Evolutionary conservation across 2,329 filamentous ascomycete genomes (phyloP).

Genomic region (Cordyceps militaris): DNA sequence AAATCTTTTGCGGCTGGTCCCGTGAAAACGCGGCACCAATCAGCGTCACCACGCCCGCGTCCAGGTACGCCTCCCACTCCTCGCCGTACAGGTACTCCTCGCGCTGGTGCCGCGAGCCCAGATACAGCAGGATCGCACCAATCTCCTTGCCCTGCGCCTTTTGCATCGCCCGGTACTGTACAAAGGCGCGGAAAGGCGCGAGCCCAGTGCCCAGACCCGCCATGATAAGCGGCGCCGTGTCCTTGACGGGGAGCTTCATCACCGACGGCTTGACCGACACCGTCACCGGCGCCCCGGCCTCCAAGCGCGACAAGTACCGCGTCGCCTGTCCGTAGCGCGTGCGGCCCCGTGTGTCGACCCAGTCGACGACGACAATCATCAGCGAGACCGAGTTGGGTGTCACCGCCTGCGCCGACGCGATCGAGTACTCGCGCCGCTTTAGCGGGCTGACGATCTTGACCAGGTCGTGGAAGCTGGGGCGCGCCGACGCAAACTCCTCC

Average conservation of each 20-base stretch:
- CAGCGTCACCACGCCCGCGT: conserved; percentile 89
- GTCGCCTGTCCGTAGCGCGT: conserved; percentile 91
- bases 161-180: conserved; percentile 96
- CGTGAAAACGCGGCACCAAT: conserved; percentile 91
- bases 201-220: conserved; percentile 96
- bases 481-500: conserved; percentile 82
- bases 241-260: conserved; percentile 90
- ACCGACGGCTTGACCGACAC: conserved; percentile 96
- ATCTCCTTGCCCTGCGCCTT: conserved; percentile 96
- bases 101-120: conserved; percentile 92
- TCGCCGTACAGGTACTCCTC: conserved; percentile 99
- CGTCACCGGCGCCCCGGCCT: conserved; percentile 70
- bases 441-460: conserved; percentile 80
- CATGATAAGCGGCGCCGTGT: conserved; percentile 95
- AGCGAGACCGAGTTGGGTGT: conserved; percentile 83
- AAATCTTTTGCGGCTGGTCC: conserved; percentile 97
- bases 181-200: conserved; percentile 97
- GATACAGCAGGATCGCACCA: conserved; percentile 87
- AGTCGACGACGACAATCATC: conserved; percentile 96
- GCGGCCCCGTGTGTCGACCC: conserved; percentile 82
- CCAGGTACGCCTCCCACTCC: conserved; percentile 97
- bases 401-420: conserved; percentile 93
- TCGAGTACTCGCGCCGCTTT: conserved; percentile 98
- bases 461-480: conserved; percentile 81
- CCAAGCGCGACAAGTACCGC: conserved; percentile 73